A percentile compares a stretch with the other conserved stretches of the same genome.
Conservation (phyloP, 1,284 basidiomycete species). For the Mycena sp. region DNA sequence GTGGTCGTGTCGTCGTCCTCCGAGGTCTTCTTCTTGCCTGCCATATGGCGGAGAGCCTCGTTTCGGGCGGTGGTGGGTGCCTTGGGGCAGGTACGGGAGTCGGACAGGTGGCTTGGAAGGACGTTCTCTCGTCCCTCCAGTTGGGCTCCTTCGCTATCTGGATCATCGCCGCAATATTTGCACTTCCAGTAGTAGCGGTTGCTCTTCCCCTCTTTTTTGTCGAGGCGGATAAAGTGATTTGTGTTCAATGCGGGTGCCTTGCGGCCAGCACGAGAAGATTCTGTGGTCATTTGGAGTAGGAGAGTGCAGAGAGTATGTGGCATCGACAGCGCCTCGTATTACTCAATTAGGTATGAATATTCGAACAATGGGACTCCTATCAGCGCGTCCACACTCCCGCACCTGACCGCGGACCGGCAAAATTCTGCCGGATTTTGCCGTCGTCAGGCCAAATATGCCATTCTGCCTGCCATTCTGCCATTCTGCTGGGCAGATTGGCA, state of each 20-base stretch:
- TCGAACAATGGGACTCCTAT: too few relatives aligned
- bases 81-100: constrained; percentile 10
- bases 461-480: constrained; percentile 38
- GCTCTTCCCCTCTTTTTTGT: constrained; percentile 7
- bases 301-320: too few relatives aligned
- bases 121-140: constrained; percentile 33
- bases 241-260: not conserved
- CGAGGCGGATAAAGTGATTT: constrained; percentile 7
- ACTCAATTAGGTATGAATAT: too few relatives aligned
- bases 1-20: not conserved
- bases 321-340: too few relatives aligned
- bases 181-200: constrained; percentile 24
- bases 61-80: not conserved
- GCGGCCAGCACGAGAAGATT: not conserved
- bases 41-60: not conserved
- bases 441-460: constrained; percentile 32
- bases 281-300: too few relatives aligned
- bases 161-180: constrained; percentile 26
- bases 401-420: too few relatives aligned
- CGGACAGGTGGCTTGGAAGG: constrained; percentile 25
- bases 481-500: too few relatives aligned
- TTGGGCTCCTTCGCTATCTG: not conserved
- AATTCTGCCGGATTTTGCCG: too few relatives aligned
- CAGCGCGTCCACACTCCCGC: too few relatives aligned
- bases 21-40: not conserved